Percentiles rank a stretch among this genome's conserved stretches.
Conservation (phyloP, 805 yeast genomes). For the Pichia scutulata region DNA sequence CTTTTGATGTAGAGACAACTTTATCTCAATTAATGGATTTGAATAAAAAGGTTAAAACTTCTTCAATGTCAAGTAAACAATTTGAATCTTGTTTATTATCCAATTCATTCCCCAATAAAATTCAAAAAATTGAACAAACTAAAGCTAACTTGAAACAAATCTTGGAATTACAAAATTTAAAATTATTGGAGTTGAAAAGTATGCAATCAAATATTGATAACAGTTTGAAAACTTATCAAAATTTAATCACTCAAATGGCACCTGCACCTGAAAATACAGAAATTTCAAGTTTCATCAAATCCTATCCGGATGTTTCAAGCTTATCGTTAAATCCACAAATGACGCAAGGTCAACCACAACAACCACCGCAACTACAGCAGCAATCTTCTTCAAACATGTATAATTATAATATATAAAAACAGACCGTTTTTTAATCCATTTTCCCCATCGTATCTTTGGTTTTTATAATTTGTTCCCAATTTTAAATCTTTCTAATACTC, state of each 20-base stretch:
- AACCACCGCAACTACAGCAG: background rate
- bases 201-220: slow-evolving; percentile 62
- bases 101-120: slow-evolving; percentile 61
- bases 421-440: background rate
- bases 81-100: slow-evolving; percentile 35
- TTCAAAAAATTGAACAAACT: slow-evolving; percentile 63
- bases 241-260: slow-evolving; percentile 30
- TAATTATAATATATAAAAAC: background rate
- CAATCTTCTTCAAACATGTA: slow-evolving; percentile 1
- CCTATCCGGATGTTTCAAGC: slow-evolving; percentile 13
- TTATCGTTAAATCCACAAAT: slow-evolving; percentile 1
- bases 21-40: slow-evolving; percentile 43
- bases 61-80: slow-evolving; percentile 29
- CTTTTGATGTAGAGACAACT: slow-evolving; percentile 63
- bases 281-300: slow-evolving; percentile 8
- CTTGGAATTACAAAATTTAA: slow-evolving; percentile 69
- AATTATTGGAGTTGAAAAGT: slow-evolving; percentile 69
- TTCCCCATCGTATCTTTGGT: background rate
- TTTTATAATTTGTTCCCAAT: background rate
- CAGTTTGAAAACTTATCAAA: slow-evolving; percentile 65
- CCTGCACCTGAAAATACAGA: slow-evolving; percentile 12
- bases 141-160: slow-evolving; percentile 67
- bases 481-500: background rate
- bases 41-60: slow-evolving; percentile 27
- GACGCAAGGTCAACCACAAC: background rate